Percentiles rank a stretch among this genome's conserved stretches.
phyloP scores from a whole-genome alignment of 1,284 basidiomycete genomes.

The Vanrija pseudolonga region DNA sequence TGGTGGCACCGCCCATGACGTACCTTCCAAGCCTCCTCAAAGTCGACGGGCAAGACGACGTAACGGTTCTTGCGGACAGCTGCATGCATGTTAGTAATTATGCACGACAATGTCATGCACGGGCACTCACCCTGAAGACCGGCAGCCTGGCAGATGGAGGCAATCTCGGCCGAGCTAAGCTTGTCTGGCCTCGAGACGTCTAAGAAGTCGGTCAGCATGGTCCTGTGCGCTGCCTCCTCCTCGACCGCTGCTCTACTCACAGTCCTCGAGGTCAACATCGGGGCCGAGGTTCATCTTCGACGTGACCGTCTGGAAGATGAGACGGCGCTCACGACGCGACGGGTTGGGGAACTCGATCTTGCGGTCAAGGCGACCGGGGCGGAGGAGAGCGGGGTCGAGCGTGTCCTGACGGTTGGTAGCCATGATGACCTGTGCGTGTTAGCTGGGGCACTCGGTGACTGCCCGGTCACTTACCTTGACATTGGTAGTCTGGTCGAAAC shows the following conservation, averaged over 20 bases:
- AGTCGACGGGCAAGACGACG: constrained; percentile 93
- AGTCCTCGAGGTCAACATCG: constrained; percentile 98
- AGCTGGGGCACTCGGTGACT: not conserved
- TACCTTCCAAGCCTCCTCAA: constrained; percentile 98
- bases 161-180: constrained; percentile 91
- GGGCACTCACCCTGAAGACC: constrained; percentile 77
- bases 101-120: not conserved
- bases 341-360: constrained; percentile 99
- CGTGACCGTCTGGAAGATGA: constrained; percentile 98
- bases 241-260: constrained; percentile 54
- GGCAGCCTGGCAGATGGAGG: constrained; percentile 93
- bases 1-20: constrained; percentile 45
- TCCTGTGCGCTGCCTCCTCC: not conserved
- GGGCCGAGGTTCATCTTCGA: constrained; percentile 97
- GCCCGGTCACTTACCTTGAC: constrained; percentile 69
- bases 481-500: constrained; percentile 98
- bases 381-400: constrained; percentile 91
- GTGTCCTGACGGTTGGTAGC: constrained; percentile 96
- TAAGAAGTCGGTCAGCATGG: constrained; percentile 42
- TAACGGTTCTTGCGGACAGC: constrained; percentile 98
- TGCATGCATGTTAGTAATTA: constrained; percentile 41
- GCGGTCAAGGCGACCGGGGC: constrained; percentile 94
- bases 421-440: constrained; percentile 78
- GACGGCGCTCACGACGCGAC: constrained; percentile 87
- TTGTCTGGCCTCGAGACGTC: constrained; percentile 96